Evolutionary conservation across 176 grass and related monocot species (phyloP), one percentile per base, ranked within the genome.

Genomic region (Dactylis glomerata): DNA sequence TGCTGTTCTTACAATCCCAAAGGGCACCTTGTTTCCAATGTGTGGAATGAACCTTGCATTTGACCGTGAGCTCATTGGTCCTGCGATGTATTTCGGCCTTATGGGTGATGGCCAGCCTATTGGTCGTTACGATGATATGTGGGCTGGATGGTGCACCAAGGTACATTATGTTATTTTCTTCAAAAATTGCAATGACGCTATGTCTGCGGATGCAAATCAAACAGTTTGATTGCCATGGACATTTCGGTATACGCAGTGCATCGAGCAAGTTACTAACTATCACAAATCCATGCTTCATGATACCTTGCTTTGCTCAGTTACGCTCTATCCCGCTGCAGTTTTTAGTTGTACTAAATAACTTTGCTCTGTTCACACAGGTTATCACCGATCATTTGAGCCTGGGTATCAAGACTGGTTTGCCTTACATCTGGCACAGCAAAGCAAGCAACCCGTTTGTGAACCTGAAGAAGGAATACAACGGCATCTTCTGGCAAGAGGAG

Each of bases 41-140:
- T 94, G 92, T 40, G 92, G 92, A 83, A 94, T 94, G 92, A 94
- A 94, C 78, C 86, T 94, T 73, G 92, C 92, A 1, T 94, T 94
- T 67, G 79, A 94, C 46, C 92, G 92, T 75, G 92, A 94, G 70
- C 86, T 94, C 70, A 94, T 94, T 84, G 92, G 92, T 69, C 89
- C 92, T 84, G 92, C 92, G 1, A 94, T 94, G 92, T 94, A 94
- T 73, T 94, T 94, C 0, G 89, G 92, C 77, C 92, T 94, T 74
- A 94, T 91, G 92, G 92, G 92, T 77, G 89, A 94, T 78, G 88
- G 86, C 56, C 92, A 94, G 80, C 92, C 92, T 68, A 91, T 94
- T 78, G 89, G 89, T 37, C 92, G 92, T 54, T 94, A 94, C 30
- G 92, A 94, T 5, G 92, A 94, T 68, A 94, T 94, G 92, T 94